Conservation (phyloP, 805 yeast species). For the Candida namnaoensis region DNA sequence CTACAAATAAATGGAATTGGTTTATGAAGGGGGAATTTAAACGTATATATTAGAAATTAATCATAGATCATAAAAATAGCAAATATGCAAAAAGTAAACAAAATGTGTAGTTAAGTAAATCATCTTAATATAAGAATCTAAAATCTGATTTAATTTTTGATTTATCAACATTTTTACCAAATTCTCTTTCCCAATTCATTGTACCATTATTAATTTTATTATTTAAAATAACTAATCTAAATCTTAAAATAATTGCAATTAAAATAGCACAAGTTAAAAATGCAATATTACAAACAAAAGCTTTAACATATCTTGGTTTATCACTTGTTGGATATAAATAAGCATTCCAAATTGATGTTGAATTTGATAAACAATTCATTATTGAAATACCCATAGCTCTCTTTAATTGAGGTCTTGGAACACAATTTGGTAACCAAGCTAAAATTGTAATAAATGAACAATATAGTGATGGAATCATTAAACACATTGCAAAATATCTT, state of each 20-base stretch:
- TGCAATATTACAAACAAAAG: slow-evolving; percentile 39
- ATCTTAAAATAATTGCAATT: slow-evolving; percentile 28
- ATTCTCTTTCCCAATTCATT: slow-evolving; percentile 40
- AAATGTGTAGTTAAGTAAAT: no score
- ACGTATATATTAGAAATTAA: no score
- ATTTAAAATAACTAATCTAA: slow-evolving; percentile 29
- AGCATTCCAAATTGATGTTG: slow-evolving; percentile 49
- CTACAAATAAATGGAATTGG: no score
- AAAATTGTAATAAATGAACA: slow-evolving; percentile 43
- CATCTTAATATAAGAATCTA: slow-evolving; percentile 21
- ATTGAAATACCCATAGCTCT: slow-evolving; percentile 49
- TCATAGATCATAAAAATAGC: no score
- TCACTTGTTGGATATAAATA: slow-evolving; percentile 36
- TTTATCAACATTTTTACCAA: slow-evolving; percentile 34
- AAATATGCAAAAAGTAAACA: no score
- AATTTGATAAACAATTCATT: slow-evolving; percentile 48
- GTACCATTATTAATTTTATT: slow-evolving; percentile 33
- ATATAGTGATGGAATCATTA: slow-evolving; percentile 48
- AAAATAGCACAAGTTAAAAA: slow-evolving; percentile 32
- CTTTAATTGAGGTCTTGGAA: slow-evolving; percentile 51
- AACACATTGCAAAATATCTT: slow-evolving; percentile 50
- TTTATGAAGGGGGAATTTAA: no score
- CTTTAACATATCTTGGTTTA: slow-evolving; percentile 38
- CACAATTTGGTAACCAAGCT: slow-evolving; percentile 48
- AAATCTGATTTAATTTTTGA: slow-evolving; percentile 33